phyloP scores from a whole-genome alignment of 768 basidiomycete species.

The Russula sp. region DNA sequence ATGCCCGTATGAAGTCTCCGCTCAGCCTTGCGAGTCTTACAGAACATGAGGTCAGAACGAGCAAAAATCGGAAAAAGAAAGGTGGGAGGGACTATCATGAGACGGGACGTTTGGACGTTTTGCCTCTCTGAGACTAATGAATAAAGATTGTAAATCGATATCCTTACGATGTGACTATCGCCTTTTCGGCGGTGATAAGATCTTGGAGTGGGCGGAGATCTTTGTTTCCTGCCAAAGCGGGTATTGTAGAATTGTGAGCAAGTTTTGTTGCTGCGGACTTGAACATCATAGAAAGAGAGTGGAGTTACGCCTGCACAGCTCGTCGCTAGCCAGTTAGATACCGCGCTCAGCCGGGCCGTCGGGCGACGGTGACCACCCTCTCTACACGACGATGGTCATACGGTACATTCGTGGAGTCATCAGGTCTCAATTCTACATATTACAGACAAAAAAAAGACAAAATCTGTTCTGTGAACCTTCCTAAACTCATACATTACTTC shows the following conservation, averaged over 20 bases:
- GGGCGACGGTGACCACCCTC: no score
- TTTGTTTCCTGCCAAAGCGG: conserved; percentile 62
- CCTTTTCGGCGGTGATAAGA: conserved; percentile 85
- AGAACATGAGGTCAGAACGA: background rate
- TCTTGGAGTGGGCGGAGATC: conserved; percentile 82
- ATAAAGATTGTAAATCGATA: conserved; percentile 2
- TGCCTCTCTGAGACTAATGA: background rate
- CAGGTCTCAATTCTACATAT: background rate
- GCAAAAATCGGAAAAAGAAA: background rate
- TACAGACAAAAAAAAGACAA: background rate
- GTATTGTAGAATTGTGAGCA: conserved; percentile 84
- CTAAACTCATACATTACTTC: background rate
- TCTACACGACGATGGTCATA: background rate
- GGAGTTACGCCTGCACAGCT: background rate
- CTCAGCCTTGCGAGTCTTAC: conserved; percentile 60
- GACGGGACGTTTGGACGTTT: background rate
- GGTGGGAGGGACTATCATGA: background rate
- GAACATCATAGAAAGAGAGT: conserved; percentile 48
- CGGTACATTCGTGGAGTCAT: background rate
- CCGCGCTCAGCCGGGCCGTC: background rate
- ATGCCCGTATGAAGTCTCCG: conserved; percentile 58
- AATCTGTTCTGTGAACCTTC: background rate
- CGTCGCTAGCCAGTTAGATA: no score
- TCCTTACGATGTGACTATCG: conserved; percentile 65
- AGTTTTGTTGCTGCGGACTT: conserved; percentile 72